A percentile compares a stretch with the other conserved stretches of the same genome.
phyloP scores from a whole-genome alignment of 306 rosid species.

The Gastrolobium bilobum region DNA sequence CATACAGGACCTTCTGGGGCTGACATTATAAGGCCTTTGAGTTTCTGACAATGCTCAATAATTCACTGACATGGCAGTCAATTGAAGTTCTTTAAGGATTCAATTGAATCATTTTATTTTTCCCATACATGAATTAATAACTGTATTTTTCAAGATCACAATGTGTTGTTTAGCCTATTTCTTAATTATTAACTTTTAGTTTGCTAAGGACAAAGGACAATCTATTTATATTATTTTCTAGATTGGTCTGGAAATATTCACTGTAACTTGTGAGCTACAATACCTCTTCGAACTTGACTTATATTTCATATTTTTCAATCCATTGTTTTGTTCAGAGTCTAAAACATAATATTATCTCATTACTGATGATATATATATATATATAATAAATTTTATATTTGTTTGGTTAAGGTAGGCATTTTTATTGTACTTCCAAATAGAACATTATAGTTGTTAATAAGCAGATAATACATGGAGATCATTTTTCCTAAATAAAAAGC shows the following conservation, averaged over 20 bases:
- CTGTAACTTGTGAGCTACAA: slow-evolving; percentile 12
- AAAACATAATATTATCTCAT: no score
- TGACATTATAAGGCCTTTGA: slow-evolving; percentile 18
- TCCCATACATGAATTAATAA: neutral
- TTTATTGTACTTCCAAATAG: neutral
- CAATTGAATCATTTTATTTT: slow-evolving; percentile 23
- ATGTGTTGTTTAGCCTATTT: slow-evolving; percentile 23
- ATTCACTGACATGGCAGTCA: slow-evolving; percentile 8
- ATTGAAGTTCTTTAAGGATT: slow-evolving; percentile 21
- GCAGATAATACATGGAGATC: neutral
- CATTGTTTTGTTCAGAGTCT: neutral
- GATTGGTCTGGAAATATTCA: slow-evolving; percentile 20
- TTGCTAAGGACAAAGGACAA: slow-evolving; percentile 3
- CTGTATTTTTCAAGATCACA: neutral
- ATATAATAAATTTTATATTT: neutral
- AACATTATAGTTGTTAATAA: slow-evolving; percentile 9
- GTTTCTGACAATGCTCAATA: slow-evolving; percentile 1
- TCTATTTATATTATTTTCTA: slow-evolving; percentile 15
- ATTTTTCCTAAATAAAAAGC: slow-evolving; percentile 5
- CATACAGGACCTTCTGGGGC: neutral
- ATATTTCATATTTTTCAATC: neutral
- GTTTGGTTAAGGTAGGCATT: slow-evolving; percentile 24
- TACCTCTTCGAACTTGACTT: neutral
- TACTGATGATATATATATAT: no score
- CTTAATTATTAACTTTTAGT: slow-evolving; percentile 11